Percentiles rank a stretch among this genome's conserved stretches.
phyloP scores from a whole-genome alignment of 306 rosid species.

The Corylus heterophylla region DNA sequence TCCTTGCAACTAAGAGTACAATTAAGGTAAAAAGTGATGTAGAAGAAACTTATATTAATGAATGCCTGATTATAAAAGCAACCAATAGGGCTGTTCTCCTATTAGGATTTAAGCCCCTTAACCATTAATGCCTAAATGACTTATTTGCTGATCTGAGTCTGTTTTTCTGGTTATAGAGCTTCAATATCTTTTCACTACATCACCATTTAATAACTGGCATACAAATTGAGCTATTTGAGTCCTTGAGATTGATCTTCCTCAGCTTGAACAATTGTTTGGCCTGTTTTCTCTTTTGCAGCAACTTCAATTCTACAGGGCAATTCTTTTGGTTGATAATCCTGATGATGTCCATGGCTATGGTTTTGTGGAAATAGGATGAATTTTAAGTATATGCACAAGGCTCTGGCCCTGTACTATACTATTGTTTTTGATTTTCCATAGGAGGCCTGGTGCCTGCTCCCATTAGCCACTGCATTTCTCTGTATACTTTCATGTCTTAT shows the following conservation, averaged over 20 bases:
- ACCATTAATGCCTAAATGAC: neutral
- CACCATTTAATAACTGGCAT: neutral
- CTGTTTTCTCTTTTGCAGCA: conserved; percentile 34
- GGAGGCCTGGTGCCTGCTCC: neutral
- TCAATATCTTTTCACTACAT: neutral
- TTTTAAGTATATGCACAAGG: neutral
- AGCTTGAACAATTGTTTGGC: conserved; percentile 1
- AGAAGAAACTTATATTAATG: too few relatives aligned
- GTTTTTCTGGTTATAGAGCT: neutral
- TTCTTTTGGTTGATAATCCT: conserved; percentile 35
- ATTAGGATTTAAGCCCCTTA: neutral
- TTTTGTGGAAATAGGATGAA: conserved; percentile 26
- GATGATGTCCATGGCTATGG: conserved; percentile 28
- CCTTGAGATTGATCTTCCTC: neutral
- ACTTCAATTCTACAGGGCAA: conserved; percentile 37
- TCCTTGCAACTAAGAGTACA: neutral
- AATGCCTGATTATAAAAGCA: neutral
- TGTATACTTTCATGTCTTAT: neutral
- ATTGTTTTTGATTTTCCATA: neutral
- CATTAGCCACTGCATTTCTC: neutral
- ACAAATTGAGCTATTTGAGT: neutral
- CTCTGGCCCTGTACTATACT: neutral
- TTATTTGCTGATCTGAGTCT: neutral
- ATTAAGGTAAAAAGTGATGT: neutral
- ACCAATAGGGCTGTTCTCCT: neutral